phyloP scores from a whole-genome alignment of 192 early-diverging fungal species.

The Polychytrium aggregatum region DNA sequence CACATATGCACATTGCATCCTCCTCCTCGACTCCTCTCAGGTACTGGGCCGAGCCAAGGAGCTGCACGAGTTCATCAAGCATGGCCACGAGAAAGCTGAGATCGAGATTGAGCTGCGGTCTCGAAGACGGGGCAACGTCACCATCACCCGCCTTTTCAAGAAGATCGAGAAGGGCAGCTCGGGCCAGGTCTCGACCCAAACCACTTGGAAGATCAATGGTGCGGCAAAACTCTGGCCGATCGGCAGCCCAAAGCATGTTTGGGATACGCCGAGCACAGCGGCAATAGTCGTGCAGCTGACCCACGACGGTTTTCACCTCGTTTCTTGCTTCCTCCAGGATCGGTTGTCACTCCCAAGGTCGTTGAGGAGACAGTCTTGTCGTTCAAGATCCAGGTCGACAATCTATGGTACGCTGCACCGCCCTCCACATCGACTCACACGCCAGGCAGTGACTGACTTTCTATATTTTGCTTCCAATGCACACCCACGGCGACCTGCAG shows the following conservation, averaged over 20 bases:
- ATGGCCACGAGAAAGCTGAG: slow-evolving; percentile 61
- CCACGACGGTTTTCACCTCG: no score
- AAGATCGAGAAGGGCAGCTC: slow-evolving; percentile 12
- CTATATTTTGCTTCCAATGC: no score
- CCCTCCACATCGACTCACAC: no score
- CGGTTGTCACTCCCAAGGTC: slow-evolving; percentile 30
- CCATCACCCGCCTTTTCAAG: slow-evolving; percentile 18
- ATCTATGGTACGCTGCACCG: slow-evolving; percentile 73
- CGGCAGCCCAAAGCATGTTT: no score
- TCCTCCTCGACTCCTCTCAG: slow-evolving; percentile 30
- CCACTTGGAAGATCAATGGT: slow-evolving; percentile 77
- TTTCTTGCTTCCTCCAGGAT: no score
- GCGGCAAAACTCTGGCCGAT: no score
- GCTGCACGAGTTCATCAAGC: slow-evolving; percentile 85
- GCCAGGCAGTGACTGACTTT: not conserved
- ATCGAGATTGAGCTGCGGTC: slow-evolving; percentile 83
- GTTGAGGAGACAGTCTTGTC: slow-evolving; percentile 47
- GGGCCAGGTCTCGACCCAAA: slow-evolving; percentile 54
- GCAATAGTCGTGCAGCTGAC: no score
- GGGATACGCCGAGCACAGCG: no score
- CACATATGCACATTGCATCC: no score
- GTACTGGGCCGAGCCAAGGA: slow-evolving; percentile 80
- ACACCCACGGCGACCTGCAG: slow-evolving; percentile 26
- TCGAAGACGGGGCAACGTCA: slow-evolving; percentile 8
- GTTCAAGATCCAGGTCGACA: slow-evolving; percentile 87